Evolutionary conservation across 257 asterid species (phyloP), one percentile per base, ranked within the genome.

Genomic region (Orobanche coerulescens): DNA sequence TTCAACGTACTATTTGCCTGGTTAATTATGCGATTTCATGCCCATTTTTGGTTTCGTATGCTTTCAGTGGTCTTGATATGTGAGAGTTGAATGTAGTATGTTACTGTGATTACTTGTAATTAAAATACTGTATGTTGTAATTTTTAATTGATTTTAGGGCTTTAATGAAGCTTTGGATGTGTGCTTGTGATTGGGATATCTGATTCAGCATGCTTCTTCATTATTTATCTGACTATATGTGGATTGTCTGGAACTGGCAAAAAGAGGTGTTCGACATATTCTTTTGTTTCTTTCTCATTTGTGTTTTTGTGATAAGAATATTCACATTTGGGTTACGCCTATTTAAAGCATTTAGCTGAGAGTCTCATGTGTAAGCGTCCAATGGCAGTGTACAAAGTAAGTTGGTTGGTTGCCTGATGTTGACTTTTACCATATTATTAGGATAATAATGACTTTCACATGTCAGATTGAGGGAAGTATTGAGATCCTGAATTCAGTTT

Each of bases 131-230:
- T 19, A 39, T n/a, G 5, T 31, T 58, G 19, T 39, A 20, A 10
- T 57, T 61, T 39, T 13, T 26, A 23, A 54, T 69, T 62, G 65
- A 40, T 62, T 46, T 58, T 43, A 68, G 61, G 68, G 69, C 65
- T 64, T 36, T 42, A 36, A 51, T 64, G 57, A 22, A 46, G 13
- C 64, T 48, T 13, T 24, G 16, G 53, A 30, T 65, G 47, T 43
- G 53, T 40, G 53, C 31, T 28, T 57, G 54, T 52, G 62, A 44
- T 61, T 53, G 28, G 36, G 67, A 37, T 6, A 23, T 51, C 66
- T 51, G 18, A 64, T 57, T 56, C 49, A 47, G 39, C 40, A 11
- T 42, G 58, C 39, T 33, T 61, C 44, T n/a, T 68, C 36, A 28
- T 39, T 68, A 60, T 60, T 15, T 58, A 10, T 44, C 51, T 43